Conservation (phyloP, 805 yeast genomes). For the Candida jianshihensis region DNA sequence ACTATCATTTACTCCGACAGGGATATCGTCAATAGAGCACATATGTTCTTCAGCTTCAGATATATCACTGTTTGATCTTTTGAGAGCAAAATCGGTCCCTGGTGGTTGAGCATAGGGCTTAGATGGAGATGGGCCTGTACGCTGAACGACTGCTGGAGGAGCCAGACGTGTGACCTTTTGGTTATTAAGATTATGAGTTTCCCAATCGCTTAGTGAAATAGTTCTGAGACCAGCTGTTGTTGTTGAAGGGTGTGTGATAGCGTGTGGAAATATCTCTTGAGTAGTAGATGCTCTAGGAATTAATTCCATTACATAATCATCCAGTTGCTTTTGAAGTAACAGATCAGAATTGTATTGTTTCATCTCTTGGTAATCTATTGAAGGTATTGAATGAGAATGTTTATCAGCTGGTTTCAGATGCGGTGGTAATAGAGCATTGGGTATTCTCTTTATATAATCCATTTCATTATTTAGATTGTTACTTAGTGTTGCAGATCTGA, state of each 20-base stretch:
- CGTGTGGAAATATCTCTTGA: slow-evolving; percentile 11
- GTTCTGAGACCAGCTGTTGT: slow-evolving; percentile 10
- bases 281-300: slow-evolving; percentile 18
- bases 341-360: no score
- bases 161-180: no score
- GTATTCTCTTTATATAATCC: slow-evolving; percentile 22
- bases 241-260: slow-evolving; percentile 1
- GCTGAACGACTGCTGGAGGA: no score
- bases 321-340: slow-evolving; percentile 3
- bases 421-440: slow-evolving; percentile 21
- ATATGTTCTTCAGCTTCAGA: slow-evolving; percentile 3
- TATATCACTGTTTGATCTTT: no score
- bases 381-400: neutral
- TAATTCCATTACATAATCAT: slow-evolving; percentile 10
- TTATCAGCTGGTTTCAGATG: slow-evolving; percentile 18
- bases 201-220: slow-evolving; percentile 18
- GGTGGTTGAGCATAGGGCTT: no score
- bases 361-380: neutral
- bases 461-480: slow-evolving; percentile 15
- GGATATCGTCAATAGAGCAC: slow-evolving; percentile 1
- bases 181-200: neutral
- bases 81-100: no score
- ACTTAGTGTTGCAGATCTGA: slow-evolving; percentile 2
- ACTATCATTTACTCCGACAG: slow-evolving; percentile 9
- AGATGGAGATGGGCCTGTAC: no score